A percentile compares a stretch with the other conserved stretches of the same genome.
These are phyloP conservation scores for Lantana camara DNA, from an alignment of 257 asterid species.

Conservation along the genomic window DNA sequence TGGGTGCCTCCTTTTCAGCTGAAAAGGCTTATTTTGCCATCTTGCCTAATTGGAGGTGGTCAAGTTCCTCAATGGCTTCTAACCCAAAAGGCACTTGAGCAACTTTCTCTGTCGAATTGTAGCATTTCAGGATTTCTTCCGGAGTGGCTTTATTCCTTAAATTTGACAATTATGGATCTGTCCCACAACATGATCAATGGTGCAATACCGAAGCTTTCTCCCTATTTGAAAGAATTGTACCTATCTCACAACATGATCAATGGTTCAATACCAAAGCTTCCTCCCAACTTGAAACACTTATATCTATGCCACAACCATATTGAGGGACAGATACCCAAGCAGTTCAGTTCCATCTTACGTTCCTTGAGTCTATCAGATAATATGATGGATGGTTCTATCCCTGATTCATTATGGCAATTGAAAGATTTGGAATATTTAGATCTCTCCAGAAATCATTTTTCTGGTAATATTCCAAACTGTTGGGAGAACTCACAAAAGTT, in stretches of 20 bases:
- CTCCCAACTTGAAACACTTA: background rate
- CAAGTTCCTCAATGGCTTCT: constrained; percentile 25
- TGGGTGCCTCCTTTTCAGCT: constrained; percentile 23
- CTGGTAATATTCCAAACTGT: constrained; percentile 6
- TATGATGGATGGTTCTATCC: too few species aligned
- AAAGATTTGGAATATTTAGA: background rate
- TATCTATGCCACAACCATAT: background rate
- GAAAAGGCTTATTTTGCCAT: background rate
- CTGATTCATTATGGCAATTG: constrained; percentile 16
- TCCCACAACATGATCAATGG: too few species aligned
- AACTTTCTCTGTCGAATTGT: background rate
- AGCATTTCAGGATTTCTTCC: constrained; percentile 25
- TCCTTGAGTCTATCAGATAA: constrained; percentile 10
- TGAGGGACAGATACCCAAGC: background rate
- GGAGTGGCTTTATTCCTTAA: background rate
- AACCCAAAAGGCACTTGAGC: background rate
- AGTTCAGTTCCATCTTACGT: too few species aligned
- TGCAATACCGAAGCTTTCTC: too few species aligned
- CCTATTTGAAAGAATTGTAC: too few species aligned
- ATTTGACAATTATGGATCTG: too few species aligned
- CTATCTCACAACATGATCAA: too few species aligned
- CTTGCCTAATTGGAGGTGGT: constrained; percentile 22
- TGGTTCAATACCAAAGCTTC: too few species aligned
- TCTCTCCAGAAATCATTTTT: background rate
- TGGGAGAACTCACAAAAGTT: background rate